phyloP scores from a whole-genome alignment of 192 early-diverging fungal species.

The Dissophora globulifera region DNA sequence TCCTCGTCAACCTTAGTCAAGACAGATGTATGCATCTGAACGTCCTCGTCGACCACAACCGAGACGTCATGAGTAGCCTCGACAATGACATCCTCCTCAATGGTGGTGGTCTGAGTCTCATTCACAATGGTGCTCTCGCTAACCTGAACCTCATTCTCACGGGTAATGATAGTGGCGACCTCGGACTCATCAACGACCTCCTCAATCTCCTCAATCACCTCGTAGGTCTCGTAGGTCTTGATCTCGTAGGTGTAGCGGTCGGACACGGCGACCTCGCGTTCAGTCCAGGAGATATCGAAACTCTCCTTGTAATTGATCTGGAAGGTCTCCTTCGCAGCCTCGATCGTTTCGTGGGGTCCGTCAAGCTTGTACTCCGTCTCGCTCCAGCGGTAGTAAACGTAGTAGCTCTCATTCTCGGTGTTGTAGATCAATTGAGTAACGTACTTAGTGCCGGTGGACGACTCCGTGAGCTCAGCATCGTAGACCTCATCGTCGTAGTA shows the following conservation, averaged over 20 bases:
- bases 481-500: constrained; percentile 44
- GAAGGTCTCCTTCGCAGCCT: constrained; percentile 6
- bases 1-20: no score
- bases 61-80: no score
- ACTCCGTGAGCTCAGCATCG: constrained; percentile 9
- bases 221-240: constrained; percentile 22
- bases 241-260: constrained; percentile 4
- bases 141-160: background rate
- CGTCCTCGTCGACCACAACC: no score
- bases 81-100: no score
- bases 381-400: constrained; percentile 12
- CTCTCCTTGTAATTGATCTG: constrained; percentile 9
- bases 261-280: constrained; percentile 1
- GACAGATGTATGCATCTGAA: no score
- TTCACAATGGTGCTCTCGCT: background rate
- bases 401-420: constrained; percentile 6
- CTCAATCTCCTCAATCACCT: constrained; percentile 3
- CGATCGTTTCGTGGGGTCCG: constrained; percentile 18
- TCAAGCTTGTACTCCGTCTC: constrained; percentile 20
- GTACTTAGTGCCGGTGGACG: constrained; percentile 11
- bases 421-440: constrained; percentile 15
- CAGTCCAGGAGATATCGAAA: background rate
- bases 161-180: background rate
- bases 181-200: constrained; percentile 8
- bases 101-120: background rate